Evolutionary conservation across 768 basidiomycete genomes (phyloP), one percentile per base, ranked within the genome.

Genomic region (Tricholomella constricta): DNA sequence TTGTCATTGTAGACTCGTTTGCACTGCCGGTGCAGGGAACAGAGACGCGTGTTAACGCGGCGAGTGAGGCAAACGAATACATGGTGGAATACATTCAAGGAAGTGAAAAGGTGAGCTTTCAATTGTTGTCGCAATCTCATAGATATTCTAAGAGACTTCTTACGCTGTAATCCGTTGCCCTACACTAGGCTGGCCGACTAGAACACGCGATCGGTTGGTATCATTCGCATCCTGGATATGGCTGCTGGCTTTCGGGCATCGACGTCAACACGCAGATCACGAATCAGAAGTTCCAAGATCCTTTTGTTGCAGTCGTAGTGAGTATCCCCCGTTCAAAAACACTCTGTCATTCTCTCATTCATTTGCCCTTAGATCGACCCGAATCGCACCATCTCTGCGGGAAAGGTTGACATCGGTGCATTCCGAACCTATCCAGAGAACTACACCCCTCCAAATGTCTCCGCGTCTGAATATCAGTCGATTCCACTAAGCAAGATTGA

Each of bases 181-280:
- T 45, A 48, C 14, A 17, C 6, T 41, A 97, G 85, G 94, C 91
- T 12, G 89, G 87, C 45, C 76, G 94, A 64, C 76, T 84, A 43
- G 94, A 96, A 68, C 85, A 94, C 66, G 87, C 85, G 6, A 90
- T 95, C 59, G 94, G 94, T n/a, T 96, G 94, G 94, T 97, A 97
- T 68, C 94, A 97, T 69, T 96, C 94, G 14, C 97, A 99, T 74
- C 97, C 97, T 5, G 97, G 97, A 12, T 99, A 98, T 66, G 97
- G 97, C 15, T 99, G 97, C 70, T 99, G 97, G 97, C 75, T 99
- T 8, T 98, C 95, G 11, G 97, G 97, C 22, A 98, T 99, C 72
- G 97, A 99, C 64, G 97, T 98, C 53, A 91, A 89, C 67, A 99
- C 97, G 0, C 97, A 99, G 66, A 81, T 91, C 75, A 94, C 85